Evolutionary conservation across 306 rosid genomes (phyloP).

Genomic region (Delonix regia): DNA sequence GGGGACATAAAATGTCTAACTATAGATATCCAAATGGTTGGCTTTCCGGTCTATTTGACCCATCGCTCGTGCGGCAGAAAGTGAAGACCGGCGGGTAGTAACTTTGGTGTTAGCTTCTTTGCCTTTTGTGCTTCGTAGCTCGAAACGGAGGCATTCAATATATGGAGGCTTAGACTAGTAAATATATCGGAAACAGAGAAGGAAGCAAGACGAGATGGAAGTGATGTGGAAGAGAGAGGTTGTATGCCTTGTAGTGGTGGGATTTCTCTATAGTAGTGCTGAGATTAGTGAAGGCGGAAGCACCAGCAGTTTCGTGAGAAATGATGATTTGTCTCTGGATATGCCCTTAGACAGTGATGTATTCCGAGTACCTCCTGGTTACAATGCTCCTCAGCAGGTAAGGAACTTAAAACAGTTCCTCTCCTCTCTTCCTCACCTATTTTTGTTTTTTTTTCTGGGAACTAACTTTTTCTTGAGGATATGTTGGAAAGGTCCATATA

Average conservation of each 20-base stretch:
- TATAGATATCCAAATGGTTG: background rate
- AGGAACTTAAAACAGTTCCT: background rate
- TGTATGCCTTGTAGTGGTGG: conserved; percentile 25
- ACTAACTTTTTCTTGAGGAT: background rate
- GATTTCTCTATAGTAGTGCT: conserved; percentile 38
- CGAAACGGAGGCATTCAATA: too few species aligned
- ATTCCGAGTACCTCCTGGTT: conserved; percentile 63
- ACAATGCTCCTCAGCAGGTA: conserved; percentile 83
- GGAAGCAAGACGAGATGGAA: conserved; percentile 11
- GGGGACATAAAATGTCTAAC: background rate
- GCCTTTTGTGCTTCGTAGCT: background rate
- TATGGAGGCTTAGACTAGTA: background rate
- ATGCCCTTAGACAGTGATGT: conserved; percentile 76
- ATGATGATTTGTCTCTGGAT: conserved; percentile 52
- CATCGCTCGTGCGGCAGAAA: background rate
- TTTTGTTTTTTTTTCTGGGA: background rate
- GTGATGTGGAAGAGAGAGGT: background rate
- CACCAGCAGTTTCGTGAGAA: conserved; percentile 57
- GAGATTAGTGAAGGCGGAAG: conserved; percentile 46
- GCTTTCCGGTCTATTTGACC: background rate
- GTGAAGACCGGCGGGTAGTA: background rate
- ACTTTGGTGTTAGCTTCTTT: background rate
- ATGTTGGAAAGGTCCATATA: conserved; percentile 68
- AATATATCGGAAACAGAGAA: background rate
- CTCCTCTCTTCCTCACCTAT: background rate